Base-by-base conservation (phyloP, 495 filamentous ascomycete genomes). In the Podospora pseudoanserina region DNA sequence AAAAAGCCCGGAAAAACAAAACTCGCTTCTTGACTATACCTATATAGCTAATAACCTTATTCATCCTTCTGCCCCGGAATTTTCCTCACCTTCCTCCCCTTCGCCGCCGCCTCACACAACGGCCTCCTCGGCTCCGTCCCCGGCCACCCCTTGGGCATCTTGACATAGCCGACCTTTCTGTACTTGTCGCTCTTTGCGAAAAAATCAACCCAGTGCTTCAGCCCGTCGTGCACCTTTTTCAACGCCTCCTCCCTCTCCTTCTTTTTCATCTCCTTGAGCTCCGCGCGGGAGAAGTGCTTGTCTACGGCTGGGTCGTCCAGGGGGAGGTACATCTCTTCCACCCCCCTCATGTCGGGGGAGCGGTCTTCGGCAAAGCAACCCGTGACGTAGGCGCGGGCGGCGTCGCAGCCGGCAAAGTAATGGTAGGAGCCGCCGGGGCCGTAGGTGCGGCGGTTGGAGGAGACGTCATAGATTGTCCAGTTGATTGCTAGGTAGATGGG, bases 401-500 rank as follows among this genome's bases (percentile, higher is more conserved):
- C 95, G 78, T 99, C 95, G 19, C 83, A 82, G 34, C 95, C 95
- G 0, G 92, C 84, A 79, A 99, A 97, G 81, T 91, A 91, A 64
- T 87, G 83, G 84, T 99, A 99, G 59, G 85, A 86, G 2, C 95
- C 96, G 19, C 92, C 94, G 0, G 93, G 92, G 1, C 95, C 94
- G 85, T 99, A 99, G 71, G 90, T 88, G 20, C 81, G 78, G 0
- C 83, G 87, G 69, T 90, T 90, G 5, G 86, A 81, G 15, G 90
- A 89, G 49, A 99, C 96, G 78, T 99, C 95, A 86, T 92, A 98
- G 82, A 99, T 92, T 67, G 86, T 89, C 64, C 93, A 91, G 82
- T 99, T 99, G 59, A 99, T 85, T 64, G 92, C 93, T 61, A 99
- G 83, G 79, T 96, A 94, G 78, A 99, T 89, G 4, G 95, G 96